A percentile compares a stretch with the other conserved stretches of the same genome.
phyloP scores from a whole-genome alignment of 805 yeast genomes.

The Candida schatavii region DNA sequence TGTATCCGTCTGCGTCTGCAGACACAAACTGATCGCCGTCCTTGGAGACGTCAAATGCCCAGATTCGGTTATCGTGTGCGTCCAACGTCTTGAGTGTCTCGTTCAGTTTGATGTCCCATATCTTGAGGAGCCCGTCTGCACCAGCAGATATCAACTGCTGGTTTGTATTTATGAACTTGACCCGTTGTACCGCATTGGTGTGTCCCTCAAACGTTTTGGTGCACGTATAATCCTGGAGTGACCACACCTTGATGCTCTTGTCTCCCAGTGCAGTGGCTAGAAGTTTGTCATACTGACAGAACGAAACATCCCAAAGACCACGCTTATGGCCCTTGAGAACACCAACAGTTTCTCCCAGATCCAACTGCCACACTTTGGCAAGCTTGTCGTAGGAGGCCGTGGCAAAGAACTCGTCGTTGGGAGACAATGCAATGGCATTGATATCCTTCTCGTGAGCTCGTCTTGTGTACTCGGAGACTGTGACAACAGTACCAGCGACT shows the following conservation, averaged over 20 bases:
- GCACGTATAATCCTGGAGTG: conserved; percentile 72
- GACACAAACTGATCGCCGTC: conserved; percentile 71
- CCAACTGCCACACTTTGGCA: conserved; percentile 84
- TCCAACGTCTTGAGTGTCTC: conserved; percentile 85
- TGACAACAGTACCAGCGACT: conserved; percentile 35
- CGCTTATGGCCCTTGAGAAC: conserved; percentile 87
- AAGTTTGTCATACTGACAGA: conserved; percentile 75
- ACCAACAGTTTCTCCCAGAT: conserved; percentile 84
- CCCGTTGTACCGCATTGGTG: conserved; percentile 86
- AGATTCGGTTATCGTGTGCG: conserved; percentile 87
- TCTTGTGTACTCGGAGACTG: conserved; percentile 80
- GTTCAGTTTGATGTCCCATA: conserved; percentile 77
- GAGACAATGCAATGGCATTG: conserved; percentile 84
- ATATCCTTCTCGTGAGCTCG: conserved; percentile 97
- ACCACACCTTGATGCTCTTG: conserved; percentile 88
- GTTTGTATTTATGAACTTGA: conserved; percentile 62
- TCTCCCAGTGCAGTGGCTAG: conserved; percentile 90
- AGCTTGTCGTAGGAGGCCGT: conserved; percentile 94
- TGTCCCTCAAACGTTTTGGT: conserved; percentile 89
- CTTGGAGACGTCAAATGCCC: conserved; percentile 74
- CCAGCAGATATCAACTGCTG: conserved; percentile 76
- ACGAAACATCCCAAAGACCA: conserved; percentile 89
- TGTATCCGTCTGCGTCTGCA: conserved; percentile 94
- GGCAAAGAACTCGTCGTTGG: conserved; percentile 83
- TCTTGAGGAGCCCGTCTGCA: conserved; percentile 90